Evolutionary conservation across 1,284 basidiomycete genomes (phyloP).

Genomic region (Pseudozyma thailandica): DNA sequence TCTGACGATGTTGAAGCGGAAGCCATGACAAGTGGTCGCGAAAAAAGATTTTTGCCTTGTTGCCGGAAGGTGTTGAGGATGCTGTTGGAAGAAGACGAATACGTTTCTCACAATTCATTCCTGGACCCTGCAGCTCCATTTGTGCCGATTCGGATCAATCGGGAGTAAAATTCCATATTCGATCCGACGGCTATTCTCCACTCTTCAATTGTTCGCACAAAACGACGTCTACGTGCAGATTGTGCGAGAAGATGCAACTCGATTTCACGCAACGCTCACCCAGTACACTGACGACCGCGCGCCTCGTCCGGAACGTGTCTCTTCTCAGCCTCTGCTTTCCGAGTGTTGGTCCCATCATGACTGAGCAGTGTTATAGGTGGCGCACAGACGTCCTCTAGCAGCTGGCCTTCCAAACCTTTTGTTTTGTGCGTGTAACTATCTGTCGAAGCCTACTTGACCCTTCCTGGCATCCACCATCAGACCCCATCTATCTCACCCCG

Average conservation of each 20-base stretch:
- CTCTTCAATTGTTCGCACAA: not conserved
- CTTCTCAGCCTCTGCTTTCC: not conserved
- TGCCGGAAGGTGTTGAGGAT: too few relatives aligned
- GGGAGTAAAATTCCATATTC: not conserved
- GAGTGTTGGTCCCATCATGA: constrained; percentile 1
- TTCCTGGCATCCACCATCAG: not conserved
- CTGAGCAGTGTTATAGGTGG: constrained; percentile 1
- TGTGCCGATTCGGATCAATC: not conserved
- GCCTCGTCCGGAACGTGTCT: not conserved
- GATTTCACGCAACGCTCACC: too few relatives aligned
- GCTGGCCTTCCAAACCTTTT: too few relatives aligned
- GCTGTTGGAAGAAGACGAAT: not conserved
- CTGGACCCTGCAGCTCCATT: constrained; percentile 13
- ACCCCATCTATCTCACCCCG: not conserved
- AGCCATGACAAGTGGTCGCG: constrained; percentile 6
- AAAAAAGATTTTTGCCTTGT: too few relatives aligned
- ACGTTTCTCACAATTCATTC: not conserved
- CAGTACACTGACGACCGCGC: not conserved
- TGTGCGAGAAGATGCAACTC: not conserved
- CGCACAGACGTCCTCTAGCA: too few relatives aligned
- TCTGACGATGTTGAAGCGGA: constrained; percentile 69
- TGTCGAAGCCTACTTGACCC: not conserved
- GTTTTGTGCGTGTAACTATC: too few relatives aligned
- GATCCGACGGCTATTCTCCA: not conserved
- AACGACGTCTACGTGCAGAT: constrained; percentile 10